Evolutionary conservation across 2,329 filamentous ascomycete genomes (phyloP), one percentile per base, ranked within the genome.

Genomic region (Trichoderma pleuroti): DNA sequence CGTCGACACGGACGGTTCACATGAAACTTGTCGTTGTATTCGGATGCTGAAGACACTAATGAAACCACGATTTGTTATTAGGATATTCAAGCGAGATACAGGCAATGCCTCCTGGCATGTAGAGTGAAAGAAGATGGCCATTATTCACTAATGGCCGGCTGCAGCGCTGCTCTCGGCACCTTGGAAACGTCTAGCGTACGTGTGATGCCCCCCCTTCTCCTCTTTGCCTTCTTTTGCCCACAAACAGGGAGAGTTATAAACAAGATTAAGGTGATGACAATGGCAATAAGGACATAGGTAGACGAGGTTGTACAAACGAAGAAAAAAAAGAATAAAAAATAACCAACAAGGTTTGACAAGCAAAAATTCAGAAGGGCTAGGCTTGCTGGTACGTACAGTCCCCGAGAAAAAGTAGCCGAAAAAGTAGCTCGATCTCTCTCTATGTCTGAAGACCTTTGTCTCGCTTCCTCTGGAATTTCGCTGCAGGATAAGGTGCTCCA

Each of bases 351-450:
- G 28, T 32, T 28, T 49, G 65, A 68, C 65, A 56, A 42, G 65
- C 60, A 78, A 74, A 75, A 74, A 76, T 26, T 16, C 34, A 42
- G 21, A 70, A 52, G 52, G 24, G 49, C 26, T 61, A 54, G 81
- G 77, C 80, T 82, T 81, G 81, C 77, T 77, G 79, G 83, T 87
- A 88, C 86, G 86, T 88, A 88, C 86, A 88, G 81, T 86, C 84
- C 82, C 73, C 60, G 62, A 73, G 65, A 64, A 67, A 54, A 56
- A 32, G 46, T 52, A 62, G 52, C 24, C 57, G 32, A 18, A 64
- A 59, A 54, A 28, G 21, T 28, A 63, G 54, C 21, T n/a, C 54
- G 57, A 73, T 18, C 67, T 70, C 64, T 66, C 72, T 70, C 36
- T 49, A 68, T 64, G 61, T 61, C 61, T 63, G 60, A 46, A n/a